phyloP scores from a whole-genome alignment of 345 rosid species.

The Hibiscus trionum region DNA sequence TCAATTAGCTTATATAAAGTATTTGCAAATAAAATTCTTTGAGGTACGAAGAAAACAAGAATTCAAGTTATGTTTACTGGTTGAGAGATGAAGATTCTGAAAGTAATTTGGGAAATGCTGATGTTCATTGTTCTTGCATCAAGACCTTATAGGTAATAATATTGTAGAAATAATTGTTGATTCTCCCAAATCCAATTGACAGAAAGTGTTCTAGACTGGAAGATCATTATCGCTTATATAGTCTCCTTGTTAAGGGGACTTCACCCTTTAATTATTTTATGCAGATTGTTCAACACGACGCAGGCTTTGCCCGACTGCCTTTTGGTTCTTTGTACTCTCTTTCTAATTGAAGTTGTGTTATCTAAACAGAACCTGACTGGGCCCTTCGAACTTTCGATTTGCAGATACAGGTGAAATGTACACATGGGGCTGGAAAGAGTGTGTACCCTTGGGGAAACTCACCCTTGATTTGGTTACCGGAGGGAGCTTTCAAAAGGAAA shows the following conservation, averaged over 20 bases:
- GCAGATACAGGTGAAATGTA: conserved; percentile 64
- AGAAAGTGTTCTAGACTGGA: background rate
- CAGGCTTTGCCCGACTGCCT: background rate
- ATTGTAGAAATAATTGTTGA: background rate
- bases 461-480: conserved; percentile 23
- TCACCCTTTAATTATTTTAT: background rate
- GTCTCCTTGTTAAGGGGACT: conserved; percentile 1
- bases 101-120: background rate
- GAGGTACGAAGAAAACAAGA: background rate
- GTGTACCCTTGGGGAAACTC: conserved; percentile 52
- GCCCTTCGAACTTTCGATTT: background rate
- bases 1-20: background rate
- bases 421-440: conserved; percentile 97
- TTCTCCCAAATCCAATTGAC: background rate
- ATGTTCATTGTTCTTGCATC: background rate
- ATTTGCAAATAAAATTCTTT: conserved; percentile 12
- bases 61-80: conserved; percentile 3
- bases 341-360: background rate
- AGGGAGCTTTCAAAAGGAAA: conserved; percentile 38
- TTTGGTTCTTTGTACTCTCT: background rate
- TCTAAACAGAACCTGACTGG: background rate
- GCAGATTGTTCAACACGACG: background rate
- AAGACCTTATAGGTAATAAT: background rate
- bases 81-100: conserved; percentile 12
- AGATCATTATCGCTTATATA: background rate